Evolutionary conservation across 164 flowering plant genomes (phyloP), one percentile per base, ranked within the genome.

Genomic region (Dillenia turbinata): DNA sequence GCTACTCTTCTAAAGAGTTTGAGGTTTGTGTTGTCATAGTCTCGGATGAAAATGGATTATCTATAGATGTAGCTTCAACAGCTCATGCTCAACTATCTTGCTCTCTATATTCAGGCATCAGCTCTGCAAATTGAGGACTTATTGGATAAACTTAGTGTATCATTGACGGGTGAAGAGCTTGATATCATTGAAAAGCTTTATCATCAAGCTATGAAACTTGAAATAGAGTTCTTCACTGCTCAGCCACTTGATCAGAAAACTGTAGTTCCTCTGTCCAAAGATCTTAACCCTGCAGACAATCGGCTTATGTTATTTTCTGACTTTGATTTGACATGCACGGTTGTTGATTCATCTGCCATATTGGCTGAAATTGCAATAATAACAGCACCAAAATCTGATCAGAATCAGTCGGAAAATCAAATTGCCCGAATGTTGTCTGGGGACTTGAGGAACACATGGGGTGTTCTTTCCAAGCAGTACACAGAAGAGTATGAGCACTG

Each of bases 101-200:
- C 52, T 71, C 50, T 76, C 47, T 55, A 71, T 68, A 47, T 26
- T 26, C 71, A 94, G 98, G 89, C 75, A 66, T 70, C 83, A 19
- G 87, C 90, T 67, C 77, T 71, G 77, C 87, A 81, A 77, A 87
- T 68, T 47, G 98, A 94, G 77, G 89, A 86, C 62, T 77, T 89
- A 83, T 86, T 94, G 73, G 96, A 94, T 72, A 94, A 84, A 72
- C 79, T 94, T 24, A 87, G 96, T 79, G 87, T 84, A 62, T 82
- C 93, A 69, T 80, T 94, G 86, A 91, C 96, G 2, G 93, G 97
- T 19, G 98, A 89, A 68, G 98, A 94, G 74, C 95, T 94, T 62
- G 85, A 81, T 69, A 76, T 85, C 69, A 89, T 91, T 72, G 93
- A 94, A 75, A 91, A 88, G 78, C 93, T 94, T 50, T 91, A 91